Evolutionary conservation across 2,329 filamentous ascomycete genomes (phyloP).

Genomic region (Biscogniauxia mediterranea): DNA sequence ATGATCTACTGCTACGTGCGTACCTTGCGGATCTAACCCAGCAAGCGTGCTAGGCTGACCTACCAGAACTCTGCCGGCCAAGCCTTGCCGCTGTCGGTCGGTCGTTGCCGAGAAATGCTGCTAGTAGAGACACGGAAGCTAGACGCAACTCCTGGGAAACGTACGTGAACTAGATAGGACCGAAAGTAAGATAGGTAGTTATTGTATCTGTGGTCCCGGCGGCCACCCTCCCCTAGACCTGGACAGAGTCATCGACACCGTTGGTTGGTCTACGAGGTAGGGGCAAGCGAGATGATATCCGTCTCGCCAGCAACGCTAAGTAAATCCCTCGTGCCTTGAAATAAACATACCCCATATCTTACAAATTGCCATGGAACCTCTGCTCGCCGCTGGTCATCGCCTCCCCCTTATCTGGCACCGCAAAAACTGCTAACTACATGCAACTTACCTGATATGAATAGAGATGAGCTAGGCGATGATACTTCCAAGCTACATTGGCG

Average conservation of each 20-base stretch:
- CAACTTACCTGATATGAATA: conserved; percentile 5
- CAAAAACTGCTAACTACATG: background rate
- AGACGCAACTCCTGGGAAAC: conserved; percentile 8
- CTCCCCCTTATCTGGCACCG: conserved; percentile 2
- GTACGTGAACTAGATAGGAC: conserved; percentile 26
- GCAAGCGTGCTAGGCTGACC: conserved; percentile 17
- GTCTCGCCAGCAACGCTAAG: background rate
- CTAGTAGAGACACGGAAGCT: background rate
- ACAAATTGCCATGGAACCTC: background rate
- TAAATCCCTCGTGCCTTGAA: background rate
- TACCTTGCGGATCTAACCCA: conserved; percentile 29
- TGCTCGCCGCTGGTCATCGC: background rate
- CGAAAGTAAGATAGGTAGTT: conserved; percentile 23
- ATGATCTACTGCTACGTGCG: conserved; percentile 31
- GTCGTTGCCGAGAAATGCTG: conserved; percentile 27
- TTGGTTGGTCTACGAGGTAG: conserved; percentile 4
- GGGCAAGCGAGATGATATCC: conserved; percentile 6
- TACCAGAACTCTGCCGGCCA: conserved; percentile 19
- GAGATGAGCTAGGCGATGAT: conserved; percentile 3
- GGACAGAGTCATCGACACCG: conserved; percentile 2
- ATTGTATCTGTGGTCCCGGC: background rate
- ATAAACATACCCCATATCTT: background rate
- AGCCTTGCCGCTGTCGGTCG: conserved; percentile 26
- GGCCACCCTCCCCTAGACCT: background rate
- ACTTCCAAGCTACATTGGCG: conserved; percentile 14